Evolutionary conservation across 1,284 basidiomycete genomes (phyloP), one percentile per base, ranked within the genome.

Genomic region (Fistulinella cinereoalba): DNA sequence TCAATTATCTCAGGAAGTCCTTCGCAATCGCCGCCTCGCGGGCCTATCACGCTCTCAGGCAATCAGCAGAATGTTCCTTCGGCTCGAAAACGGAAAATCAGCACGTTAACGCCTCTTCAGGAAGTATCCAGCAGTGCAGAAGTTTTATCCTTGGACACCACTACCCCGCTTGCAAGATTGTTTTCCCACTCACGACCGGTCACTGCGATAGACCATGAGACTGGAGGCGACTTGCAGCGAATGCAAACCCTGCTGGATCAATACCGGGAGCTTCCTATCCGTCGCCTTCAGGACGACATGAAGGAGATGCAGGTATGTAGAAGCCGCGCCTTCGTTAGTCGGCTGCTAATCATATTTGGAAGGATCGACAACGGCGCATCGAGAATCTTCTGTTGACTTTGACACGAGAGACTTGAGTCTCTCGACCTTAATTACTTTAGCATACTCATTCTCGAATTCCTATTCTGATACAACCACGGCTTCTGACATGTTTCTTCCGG

Each of bases 311-410:
- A 88, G 74, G 85, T 85, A 44, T 46, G 74, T 49, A 8, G 22
- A 46, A 36, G 15, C 24, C 24, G 4, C 43, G 2, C 11, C 15
- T 22, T 11, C 5, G 46, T 8, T 31, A 29, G 29, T 8, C 10
- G 34, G 24, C 27, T 27, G 21, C 29, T 53, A 9, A 55, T 45
- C 36, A 11, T 43, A 24, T 7, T 37, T 37, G 37, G 10, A 53
- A 88, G 85, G 85, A 88, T 43, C 82, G 84, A 36, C 87, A 90
- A 70, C 80, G 81, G 21, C 76, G 88, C 27, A 91, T 91, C 53
- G 88, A 91, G 64, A 79, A 75, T 45, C 68, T 91, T 36, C 56
- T 91, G 41, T 43, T 80, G 31, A 71, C 71, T 47, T 65, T 81
- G 44, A 79, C 80, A 3, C 67, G 76, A 40, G 72, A 71, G 0